phyloP scores from a whole-genome alignment of 768 basidiomycete genomes.

The Pleurotus tuber-regium region DNA sequence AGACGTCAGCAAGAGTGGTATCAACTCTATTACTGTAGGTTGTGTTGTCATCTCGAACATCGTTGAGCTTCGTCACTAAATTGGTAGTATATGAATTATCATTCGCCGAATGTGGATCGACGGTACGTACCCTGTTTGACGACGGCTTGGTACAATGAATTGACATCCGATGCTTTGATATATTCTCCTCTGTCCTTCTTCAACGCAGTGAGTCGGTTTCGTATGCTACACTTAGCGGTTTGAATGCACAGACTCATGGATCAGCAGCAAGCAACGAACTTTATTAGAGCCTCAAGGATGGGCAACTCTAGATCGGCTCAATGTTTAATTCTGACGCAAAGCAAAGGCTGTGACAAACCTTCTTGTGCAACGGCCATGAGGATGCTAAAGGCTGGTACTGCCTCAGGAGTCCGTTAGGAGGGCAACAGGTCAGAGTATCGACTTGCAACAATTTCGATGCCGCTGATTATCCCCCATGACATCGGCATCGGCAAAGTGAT shows the following conservation, averaged over 20 bases:
- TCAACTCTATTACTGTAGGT: conserved; percentile 88
- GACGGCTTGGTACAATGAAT: conserved; percentile 87
- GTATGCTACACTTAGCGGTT: conserved; percentile 56
- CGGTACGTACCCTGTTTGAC: conserved; percentile 80
- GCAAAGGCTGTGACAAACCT: conserved; percentile 42
- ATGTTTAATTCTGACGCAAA: conserved; percentile 13
- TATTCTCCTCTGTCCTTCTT: conserved; percentile 92
- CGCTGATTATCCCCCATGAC: neutral
- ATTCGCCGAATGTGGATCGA: neutral
- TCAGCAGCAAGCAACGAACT: conserved; percentile 46
- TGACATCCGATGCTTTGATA: conserved; percentile 91
- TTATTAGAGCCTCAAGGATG: conserved; percentile 92
- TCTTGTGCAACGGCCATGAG: conserved; percentile 80
- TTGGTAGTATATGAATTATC: neutral
- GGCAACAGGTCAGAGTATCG: too few relatives aligned
- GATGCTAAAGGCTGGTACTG: neutral
- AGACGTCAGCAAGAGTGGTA: conserved; percentile 94
- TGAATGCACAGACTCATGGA: conserved; percentile 16
- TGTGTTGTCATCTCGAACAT: conserved; percentile 77
- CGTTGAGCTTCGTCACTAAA: conserved; percentile 86
- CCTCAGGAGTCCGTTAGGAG: neutral
- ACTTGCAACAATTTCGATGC: too few relatives aligned
- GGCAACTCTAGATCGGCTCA: conserved; percentile 65
- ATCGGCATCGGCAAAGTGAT: neutral
- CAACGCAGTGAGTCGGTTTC: conserved; percentile 91